Evolutionary conservation across 2,329 filamentous ascomycete species (phyloP).

Genomic region (Myriangium duriaei): DNA sequence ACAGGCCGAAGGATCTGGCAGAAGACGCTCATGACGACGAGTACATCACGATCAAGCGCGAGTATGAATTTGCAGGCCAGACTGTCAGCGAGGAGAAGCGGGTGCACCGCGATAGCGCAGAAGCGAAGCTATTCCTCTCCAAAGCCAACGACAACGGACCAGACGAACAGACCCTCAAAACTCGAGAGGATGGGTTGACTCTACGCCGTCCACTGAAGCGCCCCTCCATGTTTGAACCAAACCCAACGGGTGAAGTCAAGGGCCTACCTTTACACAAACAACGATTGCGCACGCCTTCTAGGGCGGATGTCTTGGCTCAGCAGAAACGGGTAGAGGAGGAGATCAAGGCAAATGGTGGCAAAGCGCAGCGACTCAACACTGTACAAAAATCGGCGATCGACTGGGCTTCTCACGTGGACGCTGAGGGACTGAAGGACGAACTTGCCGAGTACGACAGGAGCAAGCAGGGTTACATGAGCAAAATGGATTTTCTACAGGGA

Average conservation of each 20-base stretch:
- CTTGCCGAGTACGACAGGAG: conserved; percentile 48
- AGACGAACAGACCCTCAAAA: conserved; percentile 20
- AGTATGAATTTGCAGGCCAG: conserved; percentile 46
- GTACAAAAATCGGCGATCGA: conserved; percentile 54
- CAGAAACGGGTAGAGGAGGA: conserved; percentile 22
- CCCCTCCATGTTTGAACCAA: conserved; percentile 39
- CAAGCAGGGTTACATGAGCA: conserved; percentile 47
- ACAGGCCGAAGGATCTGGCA: conserved; percentile 6
- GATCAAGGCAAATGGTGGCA: conserved; percentile 24
- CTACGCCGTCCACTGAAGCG: conserved; percentile 31
- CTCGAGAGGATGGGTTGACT: conserved; percentile 15
- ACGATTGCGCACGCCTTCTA: conserved; percentile 22
- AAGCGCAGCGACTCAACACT: conserved; percentile 49
- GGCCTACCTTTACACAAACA: conserved; percentile 32
- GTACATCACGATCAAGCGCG: conserved; percentile 43
- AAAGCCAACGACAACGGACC: conserved; percentile 25
- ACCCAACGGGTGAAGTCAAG: conserved; percentile 35
- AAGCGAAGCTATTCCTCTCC: conserved; percentile 42
- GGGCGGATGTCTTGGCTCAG: conserved; percentile 21
- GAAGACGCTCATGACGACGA: conserved; percentile 26
- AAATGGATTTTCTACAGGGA: conserved; percentile 50
- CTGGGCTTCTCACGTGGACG: conserved; percentile 52
- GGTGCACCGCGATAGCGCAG: conserved; percentile 41
- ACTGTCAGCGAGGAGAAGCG: conserved; percentile 41
- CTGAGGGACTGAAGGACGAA: conserved; percentile 49